Percentiles rank a stretch among this genome's conserved stretches.
These are phyloP conservation scores for Diutina sp. DNA, from an alignment of 1,139 yeast genomes.

Conservation along the genomic window DNA sequence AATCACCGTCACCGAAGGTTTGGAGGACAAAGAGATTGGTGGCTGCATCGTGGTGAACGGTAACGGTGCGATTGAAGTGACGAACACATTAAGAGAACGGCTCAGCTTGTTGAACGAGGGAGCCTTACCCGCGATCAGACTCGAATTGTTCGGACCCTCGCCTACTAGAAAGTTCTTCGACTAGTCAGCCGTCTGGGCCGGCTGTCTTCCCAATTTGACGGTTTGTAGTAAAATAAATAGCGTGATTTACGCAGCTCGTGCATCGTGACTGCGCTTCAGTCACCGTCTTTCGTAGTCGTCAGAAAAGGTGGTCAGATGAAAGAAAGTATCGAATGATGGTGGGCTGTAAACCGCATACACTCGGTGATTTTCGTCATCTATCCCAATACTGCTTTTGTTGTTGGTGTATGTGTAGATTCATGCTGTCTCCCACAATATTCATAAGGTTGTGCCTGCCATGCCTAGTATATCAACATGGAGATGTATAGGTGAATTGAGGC, in stretches of 20 bases:
- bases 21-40: slow-evolving; percentile 62
- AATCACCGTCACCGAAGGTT: slow-evolving; percentile 41
- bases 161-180: slow-evolving; percentile 83
- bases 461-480: not conserved
- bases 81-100: slow-evolving; percentile 92
- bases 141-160: slow-evolving; percentile 84
- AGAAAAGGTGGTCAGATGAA: not conserved
- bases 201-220: not conserved
- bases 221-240: not conserved
- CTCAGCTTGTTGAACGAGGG: slow-evolving; percentile 68
- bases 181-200: slow-evolving; percentile 15
- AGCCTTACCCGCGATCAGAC: slow-evolving; percentile 86
- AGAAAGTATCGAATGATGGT: not conserved
- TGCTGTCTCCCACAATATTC: not conserved
- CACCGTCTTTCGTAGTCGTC: not conserved
- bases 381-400: not conserved
- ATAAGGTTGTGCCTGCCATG: not conserved
- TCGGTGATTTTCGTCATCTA: no score
- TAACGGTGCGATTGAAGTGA: slow-evolving; percentile 73
- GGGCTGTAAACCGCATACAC: no score
- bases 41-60: slow-evolving; percentile 68
- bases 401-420: not conserved
- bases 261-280: not conserved
- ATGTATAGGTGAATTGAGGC: not conserved
- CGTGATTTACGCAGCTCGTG: not conserved